These are phyloP conservation scores for Dalbergia cultrata DNA, from an alignment of 306 rosid genomes.

Conservation along the genomic window DNA sequence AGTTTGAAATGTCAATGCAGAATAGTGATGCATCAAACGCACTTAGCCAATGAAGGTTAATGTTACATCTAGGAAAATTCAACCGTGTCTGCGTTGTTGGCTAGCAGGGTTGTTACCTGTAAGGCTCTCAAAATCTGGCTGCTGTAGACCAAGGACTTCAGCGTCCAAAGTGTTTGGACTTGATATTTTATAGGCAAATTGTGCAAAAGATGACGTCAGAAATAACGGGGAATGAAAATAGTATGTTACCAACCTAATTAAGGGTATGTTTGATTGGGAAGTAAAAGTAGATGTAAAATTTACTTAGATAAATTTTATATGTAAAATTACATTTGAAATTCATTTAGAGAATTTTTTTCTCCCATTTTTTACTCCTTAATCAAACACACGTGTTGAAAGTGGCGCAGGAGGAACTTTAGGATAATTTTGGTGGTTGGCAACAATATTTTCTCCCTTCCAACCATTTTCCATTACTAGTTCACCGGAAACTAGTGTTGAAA, in stretches of 20 bases:
- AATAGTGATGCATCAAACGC: conserved; percentile 28
- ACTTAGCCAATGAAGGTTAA: conserved; percentile 25
- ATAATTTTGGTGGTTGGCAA: conserved; percentile 14
- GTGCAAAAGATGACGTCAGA: conserved; percentile 33
- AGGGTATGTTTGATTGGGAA: neutral
- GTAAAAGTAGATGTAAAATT: no score
- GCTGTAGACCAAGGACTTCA: conserved; percentile 18
- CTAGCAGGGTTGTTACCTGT: conserved; percentile 4
- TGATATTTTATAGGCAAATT: neutral
- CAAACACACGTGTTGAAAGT: neutral
- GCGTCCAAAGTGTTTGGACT: conserved; percentile 29
- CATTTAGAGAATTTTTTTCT: no score
- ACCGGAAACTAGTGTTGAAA: conserved; percentile 28
- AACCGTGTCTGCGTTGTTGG: conserved; percentile 38
- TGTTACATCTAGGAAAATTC: conserved; percentile 43
- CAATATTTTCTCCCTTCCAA: neutral
- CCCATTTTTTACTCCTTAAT: no score
- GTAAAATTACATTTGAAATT: no score
- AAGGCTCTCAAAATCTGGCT: conserved; percentile 28
- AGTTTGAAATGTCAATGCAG: conserved; percentile 45
- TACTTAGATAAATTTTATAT: no score
- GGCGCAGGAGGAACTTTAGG: neutral
- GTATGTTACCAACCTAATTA: no score
- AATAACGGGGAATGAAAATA: neutral
- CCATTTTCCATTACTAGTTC: neutral